These are phyloP conservation scores for Waltergamsia citrina DNA, from an alignment of 2,329 filamentous ascomycete species.

Conservation along the genomic window DNA sequence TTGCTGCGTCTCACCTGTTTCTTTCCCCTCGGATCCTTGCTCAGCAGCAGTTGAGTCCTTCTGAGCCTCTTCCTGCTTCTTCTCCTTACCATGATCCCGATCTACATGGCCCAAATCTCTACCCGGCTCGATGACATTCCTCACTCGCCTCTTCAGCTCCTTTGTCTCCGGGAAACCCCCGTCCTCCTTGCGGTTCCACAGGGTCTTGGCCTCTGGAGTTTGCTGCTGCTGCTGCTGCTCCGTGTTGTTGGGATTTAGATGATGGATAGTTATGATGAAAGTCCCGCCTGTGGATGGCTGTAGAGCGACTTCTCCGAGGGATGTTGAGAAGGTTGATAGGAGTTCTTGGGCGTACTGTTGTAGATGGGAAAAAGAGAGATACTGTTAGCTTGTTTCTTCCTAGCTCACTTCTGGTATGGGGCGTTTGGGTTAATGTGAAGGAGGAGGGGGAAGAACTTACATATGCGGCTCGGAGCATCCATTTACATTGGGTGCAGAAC, in stretches of 20 bases:
- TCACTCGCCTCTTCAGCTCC: constrained; percentile 73
- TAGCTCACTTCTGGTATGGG: no score
- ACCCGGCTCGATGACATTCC: constrained; percentile 72
- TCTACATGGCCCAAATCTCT: constrained; percentile 78
- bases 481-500: constrained; percentile 90
- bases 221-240: constrained; percentile 11
- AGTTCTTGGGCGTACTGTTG: constrained; percentile 84
- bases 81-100: constrained; percentile 26
- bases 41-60: background rate
- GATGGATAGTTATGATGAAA: constrained; percentile 61
- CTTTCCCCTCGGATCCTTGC: background rate
- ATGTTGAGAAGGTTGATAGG: constrained; percentile 79
- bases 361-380: background rate
- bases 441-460: constrained; percentile 35
- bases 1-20: constrained; percentile 6
- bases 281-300: constrained; percentile 77
- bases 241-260: constrained; percentile 4
- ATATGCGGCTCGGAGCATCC: constrained; percentile 81
- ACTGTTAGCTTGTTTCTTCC: no score
- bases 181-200: constrained; percentile 85
- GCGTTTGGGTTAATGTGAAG: background rate
- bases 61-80: constrained; percentile 1
- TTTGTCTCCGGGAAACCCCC: constrained; percentile 94
- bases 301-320: constrained; percentile 79
- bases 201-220: constrained; percentile 29